Base-by-base conservation (phyloP, 768 basidiomycete genomes). In the Astraeus odoratus region DNA sequence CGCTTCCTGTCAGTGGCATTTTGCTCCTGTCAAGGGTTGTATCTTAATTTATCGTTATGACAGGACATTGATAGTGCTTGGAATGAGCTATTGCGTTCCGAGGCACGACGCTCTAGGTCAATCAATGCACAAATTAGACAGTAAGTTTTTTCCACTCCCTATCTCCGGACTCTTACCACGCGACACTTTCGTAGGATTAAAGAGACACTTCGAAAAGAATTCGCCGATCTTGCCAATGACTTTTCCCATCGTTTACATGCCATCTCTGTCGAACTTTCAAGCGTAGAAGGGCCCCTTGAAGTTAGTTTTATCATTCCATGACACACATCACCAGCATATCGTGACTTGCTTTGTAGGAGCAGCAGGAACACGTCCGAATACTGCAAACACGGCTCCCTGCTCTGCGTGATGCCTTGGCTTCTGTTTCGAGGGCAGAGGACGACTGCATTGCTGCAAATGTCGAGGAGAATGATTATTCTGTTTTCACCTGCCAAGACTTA, bases 401-500 rank as follows among this genome's bases (percentile, higher is more conserved):
- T 0, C 70, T 97, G 25, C 72, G 79, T 5, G 75, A 80, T 8
- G 66, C 72, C 0, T 61, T 90, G 25, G 65, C 63, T 10, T 59
- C 71, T 12, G 80, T 95, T 8, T 69, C 69, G 0, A 68, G 61
- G 0, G 83, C 82, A 1, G 90, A 97, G 54, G 71, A 73, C 1
- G 86, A 84, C 43, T 96, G 94, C 64, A 67, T 66, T 3, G 78
- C 80, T 6, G 94, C 93, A 8, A 96, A 98, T 49, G 85, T 97
- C 5, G 95, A 98, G 57, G 94, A 96, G 64, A 97, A 96, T 59
- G 95, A 98, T 60, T 88, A 94, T 61, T 95, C 92, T 0, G 80
- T 95, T 2, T 86, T 94, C 57, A 89, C 87, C 4, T 80, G 74
- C 51, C 86, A 90, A 63, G 94, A 97, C 61, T 73, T 96, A 33